Evolutionary conservation across 805 yeast species (phyloP), one percentile per base, ranked within the genome.

Genomic region (Priceomyces haplophilus): DNA sequence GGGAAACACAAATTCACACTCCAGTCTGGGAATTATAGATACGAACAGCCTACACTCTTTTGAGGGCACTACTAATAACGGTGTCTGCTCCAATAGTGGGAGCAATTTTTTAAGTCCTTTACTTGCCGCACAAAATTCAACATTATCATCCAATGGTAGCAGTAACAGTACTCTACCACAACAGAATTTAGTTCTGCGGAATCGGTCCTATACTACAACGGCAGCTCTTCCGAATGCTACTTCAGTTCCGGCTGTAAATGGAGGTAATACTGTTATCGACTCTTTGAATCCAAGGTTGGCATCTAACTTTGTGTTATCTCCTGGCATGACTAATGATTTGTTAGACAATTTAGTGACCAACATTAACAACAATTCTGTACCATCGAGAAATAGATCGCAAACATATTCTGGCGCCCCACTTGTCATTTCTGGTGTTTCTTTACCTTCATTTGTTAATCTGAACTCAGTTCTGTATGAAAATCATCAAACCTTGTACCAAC

Each of bases 161-260:
- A 40, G 56, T 46, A 33, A 56, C 54, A 16, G 34, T 6, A 44
- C 37, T 42, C 24, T 37, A 3, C 32, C 50, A 20, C 45, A 33
- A 31, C 43, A 36, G 33, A 37, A 35, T 41, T 44, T 34, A 37
- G 32, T 30, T 29, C 45, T 37, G 37, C 64, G 79, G 58, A 65
- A 74, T 43, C 65, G 83, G 50, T 76, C 82, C 1, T 77, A 76
- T 51, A 76, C 82, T 4, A 70, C 81, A 8, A 70, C 69, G n/a
- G 69, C 64, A 7, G 60, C 64, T 11, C 47, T 58, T 19, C 58
- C 64, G 17, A 54, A 51, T 41, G 36, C 54, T 21, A 49, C 47
- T 31, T 17, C 38, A 29, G 13, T 45, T 33, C 52, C 53, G 16
- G 44, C 47, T 23, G 40, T 47, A 15, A 42, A 34, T 31, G 41